Evolutionary conservation across 495 filamentous ascomycete species (phyloP).

Genomic region (Copromyces sp.): DNA sequence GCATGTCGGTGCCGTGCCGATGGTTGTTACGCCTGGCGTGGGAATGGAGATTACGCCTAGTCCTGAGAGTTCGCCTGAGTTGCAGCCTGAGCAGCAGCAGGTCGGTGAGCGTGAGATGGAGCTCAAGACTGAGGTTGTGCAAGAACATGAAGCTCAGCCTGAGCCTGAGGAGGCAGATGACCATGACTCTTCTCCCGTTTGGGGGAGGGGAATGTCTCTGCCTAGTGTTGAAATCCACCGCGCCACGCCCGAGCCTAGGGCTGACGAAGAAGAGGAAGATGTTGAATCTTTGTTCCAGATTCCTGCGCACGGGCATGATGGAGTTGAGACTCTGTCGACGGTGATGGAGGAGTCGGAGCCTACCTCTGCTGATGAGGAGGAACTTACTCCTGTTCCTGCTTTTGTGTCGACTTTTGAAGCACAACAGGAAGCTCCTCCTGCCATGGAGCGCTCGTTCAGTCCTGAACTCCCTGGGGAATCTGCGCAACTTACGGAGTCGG

Average conservation of each 20-base stretch:
- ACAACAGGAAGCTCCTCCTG: background rate
- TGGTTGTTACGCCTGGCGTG: background rate
- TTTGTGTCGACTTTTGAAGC: too few relatives aligned
- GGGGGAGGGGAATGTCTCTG: background rate
- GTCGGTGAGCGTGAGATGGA: background rate
- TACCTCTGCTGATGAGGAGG: background rate
- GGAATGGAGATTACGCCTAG: background rate
- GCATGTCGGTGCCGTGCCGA: background rate
- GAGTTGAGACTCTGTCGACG: background rate
- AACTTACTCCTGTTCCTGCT: background rate
- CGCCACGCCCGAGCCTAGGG: background rate
- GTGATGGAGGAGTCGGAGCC: background rate
- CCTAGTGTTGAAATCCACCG: background rate
- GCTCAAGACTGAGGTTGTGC: background rate
- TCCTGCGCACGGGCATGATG: background rate
- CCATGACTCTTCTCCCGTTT: background rate
- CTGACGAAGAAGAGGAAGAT: background rate
- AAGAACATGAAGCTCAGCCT: background rate
- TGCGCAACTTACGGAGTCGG: background rate
- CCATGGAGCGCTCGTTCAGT: background rate
- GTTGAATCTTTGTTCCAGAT: background rate
- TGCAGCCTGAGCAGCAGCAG: background rate
- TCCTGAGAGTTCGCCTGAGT: background rate
- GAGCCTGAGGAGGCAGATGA: background rate
- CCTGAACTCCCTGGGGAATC: background rate